A percentile compares a stretch with the other conserved stretches of the same genome.
Conservation (phyloP, 164 flowering plant genomes). For the Echeveria elegans region DNA sequence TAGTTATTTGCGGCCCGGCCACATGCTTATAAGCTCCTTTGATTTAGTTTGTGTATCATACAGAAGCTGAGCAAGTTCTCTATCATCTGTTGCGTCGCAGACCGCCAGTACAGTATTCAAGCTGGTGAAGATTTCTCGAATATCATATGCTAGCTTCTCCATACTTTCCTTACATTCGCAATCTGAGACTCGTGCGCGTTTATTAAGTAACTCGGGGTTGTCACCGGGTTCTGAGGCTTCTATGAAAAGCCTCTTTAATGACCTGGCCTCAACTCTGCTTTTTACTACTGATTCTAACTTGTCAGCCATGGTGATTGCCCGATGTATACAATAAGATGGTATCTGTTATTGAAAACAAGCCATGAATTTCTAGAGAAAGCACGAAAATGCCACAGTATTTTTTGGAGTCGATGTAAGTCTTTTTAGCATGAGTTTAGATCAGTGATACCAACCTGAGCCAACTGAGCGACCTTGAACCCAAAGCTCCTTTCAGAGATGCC, state of each 20-base stretch:
- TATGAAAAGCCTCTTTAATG: conserved; percentile 2
- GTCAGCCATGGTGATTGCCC: conserved; percentile 62
- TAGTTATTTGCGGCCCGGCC: too few relatives aligned
- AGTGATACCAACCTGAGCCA: conserved; percentile 76
- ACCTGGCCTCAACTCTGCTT: conserved; percentile 20
- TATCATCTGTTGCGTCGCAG: too few relatives aligned
- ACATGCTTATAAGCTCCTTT: too few relatives aligned
- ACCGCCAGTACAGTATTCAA: conserved; percentile 30
- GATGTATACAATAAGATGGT: conserved; percentile 57
- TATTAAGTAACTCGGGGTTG: too few relatives aligned
- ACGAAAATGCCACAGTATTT: too few relatives aligned
- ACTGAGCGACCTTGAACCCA: conserved; percentile 90
- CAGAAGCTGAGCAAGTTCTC: too few relatives aligned
- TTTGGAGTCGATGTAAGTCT: neutral
- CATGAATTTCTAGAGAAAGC: too few relatives aligned
- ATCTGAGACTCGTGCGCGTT: neutral
- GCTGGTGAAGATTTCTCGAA: conserved; percentile 27
- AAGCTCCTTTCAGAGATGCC: conserved; percentile 82
- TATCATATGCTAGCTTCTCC: conserved; percentile 17
- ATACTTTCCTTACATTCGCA: conserved; percentile 10
- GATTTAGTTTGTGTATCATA: too few relatives aligned
- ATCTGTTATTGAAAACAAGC: conserved; percentile 19
- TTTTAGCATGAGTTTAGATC: too few relatives aligned
- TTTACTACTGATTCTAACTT: conserved; percentile 49
- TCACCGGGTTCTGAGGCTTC: conserved; percentile 8